Conservation (phyloP, 148 eudicot species). For the Silene uniflora region DNA sequence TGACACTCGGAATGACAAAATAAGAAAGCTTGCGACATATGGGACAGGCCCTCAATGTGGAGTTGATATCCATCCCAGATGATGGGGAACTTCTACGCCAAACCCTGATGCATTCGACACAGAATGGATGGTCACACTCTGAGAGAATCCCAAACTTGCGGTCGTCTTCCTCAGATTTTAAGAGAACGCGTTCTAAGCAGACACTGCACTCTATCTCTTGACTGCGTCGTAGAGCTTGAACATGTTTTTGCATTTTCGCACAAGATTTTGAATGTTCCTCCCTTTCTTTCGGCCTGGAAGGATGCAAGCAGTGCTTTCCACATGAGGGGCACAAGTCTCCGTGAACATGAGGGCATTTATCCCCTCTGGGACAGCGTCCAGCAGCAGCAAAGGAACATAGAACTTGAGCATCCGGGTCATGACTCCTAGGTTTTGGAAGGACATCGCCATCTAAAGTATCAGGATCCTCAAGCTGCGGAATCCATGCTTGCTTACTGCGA, state of each 20-base stretch:
- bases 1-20: constrained; percentile 95
- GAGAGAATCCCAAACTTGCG: constrained; percentile 90
- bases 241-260: constrained; percentile 66
- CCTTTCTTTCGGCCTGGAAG: constrained; percentile 72
- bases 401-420: constrained; percentile 47
- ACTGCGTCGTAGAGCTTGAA: constrained; percentile 67
- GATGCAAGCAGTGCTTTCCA: constrained; percentile 81
- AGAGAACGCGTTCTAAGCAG: constrained; percentile 88
- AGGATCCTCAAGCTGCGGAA: constrained; percentile 25
- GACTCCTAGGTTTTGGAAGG: constrained; percentile 30
- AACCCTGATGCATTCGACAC: constrained; percentile 79
- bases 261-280: constrained; percentile 70
- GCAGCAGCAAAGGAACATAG: constrained; percentile 87
- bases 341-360: constrained; percentile 81
- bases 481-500: constrained; percentile 39
- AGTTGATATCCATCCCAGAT: constrained; percentile 91
- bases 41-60: constrained; percentile 91
- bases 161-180: constrained; percentile 58
- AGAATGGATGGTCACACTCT: constrained; percentile 95
- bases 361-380: constrained; percentile 85
- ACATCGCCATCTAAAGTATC: constrained; percentile 29
- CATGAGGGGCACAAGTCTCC: constrained; percentile 83
- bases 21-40: constrained; percentile 91
- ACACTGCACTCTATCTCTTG: constrained; percentile 97
- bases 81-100: constrained; percentile 89